These are phyloP conservation scores for Pythium periplocum DNA, from an alignment of 352 stramenopile genomes.

Conservation along the genomic window DNA sequence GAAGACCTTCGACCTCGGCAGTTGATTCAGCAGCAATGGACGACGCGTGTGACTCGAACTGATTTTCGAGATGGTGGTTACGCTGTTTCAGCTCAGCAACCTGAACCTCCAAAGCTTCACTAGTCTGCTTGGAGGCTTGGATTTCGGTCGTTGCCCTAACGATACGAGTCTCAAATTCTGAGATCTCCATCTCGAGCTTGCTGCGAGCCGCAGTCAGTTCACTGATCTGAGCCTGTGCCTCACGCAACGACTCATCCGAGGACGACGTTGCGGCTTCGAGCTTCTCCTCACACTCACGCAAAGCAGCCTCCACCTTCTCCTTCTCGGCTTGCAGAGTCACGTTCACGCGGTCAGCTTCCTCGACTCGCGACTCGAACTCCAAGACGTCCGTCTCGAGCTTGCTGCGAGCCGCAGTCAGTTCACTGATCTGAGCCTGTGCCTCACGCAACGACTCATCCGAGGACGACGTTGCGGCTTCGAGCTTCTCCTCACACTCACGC, in stretches of 20 bases:
- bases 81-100: too few species aligned
- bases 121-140: too few species aligned
- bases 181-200: conserved; percentile 1
- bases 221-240: background rate
- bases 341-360: conserved; percentile 1
- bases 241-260: conserved; percentile 2
- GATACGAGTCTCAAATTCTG: conserved; percentile 1
- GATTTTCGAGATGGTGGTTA: too few species aligned
- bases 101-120: too few species aligned
- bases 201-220: background rate
- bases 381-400: conserved; percentile 1
- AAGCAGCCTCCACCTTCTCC: conserved; percentile 2
- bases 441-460: conserved; percentile 4
- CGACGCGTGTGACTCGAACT: too few species aligned
- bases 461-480: conserved; percentile 13
- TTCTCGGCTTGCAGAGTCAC: background rate
- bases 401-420: background rate
- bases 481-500: conserved; percentile 14
- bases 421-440: background rate
- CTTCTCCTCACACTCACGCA: conserved; percentile 14
- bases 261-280: conserved; percentile 14
- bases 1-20: too few species aligned
- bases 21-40: too few species aligned
- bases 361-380: conserved; percentile 1
- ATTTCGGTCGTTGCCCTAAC: too few species aligned